Evolutionary conservation across 192 early-diverging fungal genomes (phyloP), one percentile per base, ranked within the genome.

Genomic region (Mortierella claussenii): DNA sequence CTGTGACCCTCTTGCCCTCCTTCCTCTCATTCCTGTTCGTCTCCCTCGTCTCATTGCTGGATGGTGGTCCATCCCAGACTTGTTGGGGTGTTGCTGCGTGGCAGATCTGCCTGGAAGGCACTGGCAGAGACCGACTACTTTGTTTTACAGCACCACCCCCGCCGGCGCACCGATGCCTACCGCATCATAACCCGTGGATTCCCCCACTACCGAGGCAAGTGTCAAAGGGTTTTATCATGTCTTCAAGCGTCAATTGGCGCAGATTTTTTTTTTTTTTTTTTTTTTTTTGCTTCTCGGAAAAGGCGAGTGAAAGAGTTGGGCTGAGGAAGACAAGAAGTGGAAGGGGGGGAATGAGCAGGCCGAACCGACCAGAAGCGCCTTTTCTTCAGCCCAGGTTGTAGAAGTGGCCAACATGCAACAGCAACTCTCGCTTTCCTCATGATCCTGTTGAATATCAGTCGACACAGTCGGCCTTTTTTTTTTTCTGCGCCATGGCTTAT

Each of bases 121-220:
- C 18, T 76, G 10, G 57, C 62, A 28, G 64, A 76, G 64, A 76
- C 57, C 5, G 73, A 76, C 34, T 67, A 76, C 47, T 60, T 76
- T 48, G 63, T 62, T 7, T 59, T 76, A 18, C 73, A 76, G 46
- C 64, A 67, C 11, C 73, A 76, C 42, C 65, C 73, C 2, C 73
- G 73, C 8, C 73, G 60, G 4, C 11, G 5, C 0, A 37, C 36
- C 26, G 67, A 66, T 46, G 51, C 64, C 32, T 62, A 47, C 37
- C 63, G 73, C 21, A 76, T 76, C 64, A 76, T 76, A 52, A 76
- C 73, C 32, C 73, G 73, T 15, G 73, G 73, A 3, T 76, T 76
- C 45, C 73, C 73, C 18, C 63, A 76, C 37, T 76, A 76, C 59
- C 50, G 73, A 66, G 73, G 73, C 46, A 67, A 60, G 43, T 65